Evolutionary conservation across 73 alveolate genomes (phyloP).

Genomic region (Paramecium caudatum): DNA sequence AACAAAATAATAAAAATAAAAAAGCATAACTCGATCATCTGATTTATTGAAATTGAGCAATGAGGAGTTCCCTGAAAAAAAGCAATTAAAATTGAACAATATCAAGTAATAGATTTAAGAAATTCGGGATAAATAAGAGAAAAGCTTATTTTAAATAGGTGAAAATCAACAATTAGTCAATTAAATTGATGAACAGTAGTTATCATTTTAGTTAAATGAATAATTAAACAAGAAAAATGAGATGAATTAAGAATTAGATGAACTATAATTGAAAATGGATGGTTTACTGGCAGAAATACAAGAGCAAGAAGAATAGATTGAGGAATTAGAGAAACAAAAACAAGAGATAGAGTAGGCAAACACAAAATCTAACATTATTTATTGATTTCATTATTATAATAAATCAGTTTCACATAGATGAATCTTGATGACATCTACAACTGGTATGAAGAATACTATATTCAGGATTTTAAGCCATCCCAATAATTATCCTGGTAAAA

Average conservation of each 20-base stretch:
- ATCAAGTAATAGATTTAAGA: neutral
- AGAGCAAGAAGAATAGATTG: neutral
- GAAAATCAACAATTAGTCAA: too few species aligned
- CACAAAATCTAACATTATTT: neutral
- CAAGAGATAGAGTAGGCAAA: neutral
- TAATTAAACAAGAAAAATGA: too few species aligned
- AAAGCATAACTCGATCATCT: neutral
- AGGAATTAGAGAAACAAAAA: neutral
- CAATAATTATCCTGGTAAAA: conserved; percentile 73
- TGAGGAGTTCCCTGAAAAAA: conserved; percentile 8
- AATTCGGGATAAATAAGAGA: neutral
- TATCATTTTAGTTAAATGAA: too few species aligned
- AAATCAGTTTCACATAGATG: conserved; percentile 13
- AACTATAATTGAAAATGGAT: neutral
- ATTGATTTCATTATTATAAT: neutral
- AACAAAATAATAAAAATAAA: neutral
- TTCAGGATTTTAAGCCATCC: conserved; percentile 67
- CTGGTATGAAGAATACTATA: conserved; percentile 15
- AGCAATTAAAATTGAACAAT: neutral
- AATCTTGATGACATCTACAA: conserved; percentile 71
- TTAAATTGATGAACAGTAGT: too few species aligned
- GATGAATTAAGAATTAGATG: too few species aligned
- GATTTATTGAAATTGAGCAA: neutral
- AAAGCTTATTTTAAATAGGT: neutral
- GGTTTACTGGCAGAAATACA: neutral